Evolutionary conservation across 768 basidiomycete genomes (phyloP), one percentile per base, ranked within the genome.

Genomic region (Auriscalpium microsporum): DNA sequence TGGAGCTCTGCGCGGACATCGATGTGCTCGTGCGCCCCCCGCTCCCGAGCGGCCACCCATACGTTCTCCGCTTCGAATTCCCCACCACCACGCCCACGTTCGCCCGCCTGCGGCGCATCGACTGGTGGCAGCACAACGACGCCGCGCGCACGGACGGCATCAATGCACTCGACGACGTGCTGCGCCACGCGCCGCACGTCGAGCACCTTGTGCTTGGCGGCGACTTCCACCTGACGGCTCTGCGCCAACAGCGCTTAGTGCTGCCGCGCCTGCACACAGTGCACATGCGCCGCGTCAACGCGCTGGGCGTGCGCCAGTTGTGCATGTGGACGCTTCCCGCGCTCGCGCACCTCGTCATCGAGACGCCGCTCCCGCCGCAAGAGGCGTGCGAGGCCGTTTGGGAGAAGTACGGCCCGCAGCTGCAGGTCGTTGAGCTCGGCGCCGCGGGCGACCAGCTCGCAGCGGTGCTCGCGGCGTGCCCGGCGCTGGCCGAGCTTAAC

Each of bases 1-100:
- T 60, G 44, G 38, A 19, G 8, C 57, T 44, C 50, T 50, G 53
- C 44, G 38, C 59, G 0, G 17, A 55, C 19, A 49, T 60, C 51
- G 56, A 58, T 28, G 59, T 60, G 8, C 59, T 60, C 54, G 57
- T 60, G 45, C 57, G 59, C 8, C 57, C 58, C 7, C 55, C 55
- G 28, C 14, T 33, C 17, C 14, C 19, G 9, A 14, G 11, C 13
- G 50, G 16, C 17, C 36, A 40, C 6, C 2, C 33, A 38, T 11
- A 9, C 8, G 28, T 9, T 3, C 50, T 8, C 14, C 53, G 21
- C 34, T 60, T 58, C 51, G 57, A 56, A n/a, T 55, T 52, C 48
- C n/a, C 54, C 1, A 45, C 54, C 5, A 42, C 21, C 21, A 13
- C 38, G 8, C 54, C 54, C 0, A 34, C 53, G 0, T 33, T 60